Evolutionary conservation across 2,329 filamentous ascomycete genomes (phyloP), one percentile per base, ranked within the genome.

Genomic region (Ceratocystis albifundus): DNA sequence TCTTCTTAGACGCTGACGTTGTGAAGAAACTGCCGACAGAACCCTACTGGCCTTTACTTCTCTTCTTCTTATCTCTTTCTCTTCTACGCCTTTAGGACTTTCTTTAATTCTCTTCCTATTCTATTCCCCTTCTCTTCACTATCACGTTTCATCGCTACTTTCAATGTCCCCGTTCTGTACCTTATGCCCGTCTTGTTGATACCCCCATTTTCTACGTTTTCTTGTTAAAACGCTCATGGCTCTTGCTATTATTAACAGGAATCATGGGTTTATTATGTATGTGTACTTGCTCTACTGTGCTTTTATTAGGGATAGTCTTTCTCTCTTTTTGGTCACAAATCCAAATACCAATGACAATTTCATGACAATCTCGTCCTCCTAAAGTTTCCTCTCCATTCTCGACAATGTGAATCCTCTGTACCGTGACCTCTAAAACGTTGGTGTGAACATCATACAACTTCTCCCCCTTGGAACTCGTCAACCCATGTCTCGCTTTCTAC

Each of bases 151-250:
- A 15, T 48, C 62, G 8, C 22, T 50, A 30, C 46, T 50, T 61
- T 67, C 55, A 44, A 25, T 55, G 22, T 57, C 62, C 32, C 30
- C 32, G 32, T 62, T 46, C 50, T 66, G 12, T 63, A 53, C 48
- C 55, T 66, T 66, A 53, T 53, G 45, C 45, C 22, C 50, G 8
- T 64, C 46, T 53, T 66, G 36, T 66, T 66, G 55, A 61, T 48
- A 66, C 57, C 57, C 53, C 57, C 57, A 28, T 28, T 28, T 22
- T n/a, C 46, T 45, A 59, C 30, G 41, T 55, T 25, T 41, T 65
- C 64, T 65, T 65, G 2, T 10, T 32, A 25, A 64, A 36, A 64
- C 41, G 22, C 44, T 64, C 46, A 20, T 17, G 36, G 41, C 10
- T 53, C 20, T 30, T 64, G n/a, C n/a, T n/a, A 22, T 1, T 32